phyloP scores from a whole-genome alignment of 345 rosid species.

The Melaleuca quinquenervia region DNA sequence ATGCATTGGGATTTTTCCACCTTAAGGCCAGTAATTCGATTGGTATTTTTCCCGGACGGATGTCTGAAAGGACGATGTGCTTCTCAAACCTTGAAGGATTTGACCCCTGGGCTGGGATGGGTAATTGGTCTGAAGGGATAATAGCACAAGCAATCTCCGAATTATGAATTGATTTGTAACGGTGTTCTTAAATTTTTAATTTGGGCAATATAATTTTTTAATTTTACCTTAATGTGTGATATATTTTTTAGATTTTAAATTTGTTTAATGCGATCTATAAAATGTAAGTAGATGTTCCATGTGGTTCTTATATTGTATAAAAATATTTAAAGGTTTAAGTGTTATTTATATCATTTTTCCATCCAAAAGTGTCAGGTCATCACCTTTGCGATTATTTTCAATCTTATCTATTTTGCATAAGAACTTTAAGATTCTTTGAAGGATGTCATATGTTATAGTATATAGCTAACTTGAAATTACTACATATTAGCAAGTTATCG shows the following conservation, averaged over 20 bases:
- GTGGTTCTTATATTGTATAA: no score
- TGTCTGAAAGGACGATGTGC: neutral
- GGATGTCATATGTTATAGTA: no score
- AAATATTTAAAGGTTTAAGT: no score
- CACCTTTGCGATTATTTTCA: neutral
- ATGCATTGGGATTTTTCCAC: neutral
- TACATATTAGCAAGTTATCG: neutral
- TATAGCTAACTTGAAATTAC: neutral
- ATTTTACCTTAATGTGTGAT: neutral
- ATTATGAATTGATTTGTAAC: no score
- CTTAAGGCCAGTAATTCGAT: neutral
- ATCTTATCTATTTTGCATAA: neutral
- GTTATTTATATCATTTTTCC: neutral
- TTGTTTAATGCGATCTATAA: no score
- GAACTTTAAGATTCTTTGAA: neutral
- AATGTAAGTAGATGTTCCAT: no score
- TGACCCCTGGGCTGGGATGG: neutral
- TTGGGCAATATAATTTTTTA: neutral
- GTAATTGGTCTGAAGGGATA: no score
- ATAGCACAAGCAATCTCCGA: no score
- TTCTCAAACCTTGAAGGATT: neutral
- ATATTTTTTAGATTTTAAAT: neutral
- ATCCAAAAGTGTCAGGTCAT: neutral
- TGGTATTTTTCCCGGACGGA: neutral
- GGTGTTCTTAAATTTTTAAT: no score